Base-by-base conservation (phyloP, 331 rosid genomes). In the Arachis monticola region DNA sequence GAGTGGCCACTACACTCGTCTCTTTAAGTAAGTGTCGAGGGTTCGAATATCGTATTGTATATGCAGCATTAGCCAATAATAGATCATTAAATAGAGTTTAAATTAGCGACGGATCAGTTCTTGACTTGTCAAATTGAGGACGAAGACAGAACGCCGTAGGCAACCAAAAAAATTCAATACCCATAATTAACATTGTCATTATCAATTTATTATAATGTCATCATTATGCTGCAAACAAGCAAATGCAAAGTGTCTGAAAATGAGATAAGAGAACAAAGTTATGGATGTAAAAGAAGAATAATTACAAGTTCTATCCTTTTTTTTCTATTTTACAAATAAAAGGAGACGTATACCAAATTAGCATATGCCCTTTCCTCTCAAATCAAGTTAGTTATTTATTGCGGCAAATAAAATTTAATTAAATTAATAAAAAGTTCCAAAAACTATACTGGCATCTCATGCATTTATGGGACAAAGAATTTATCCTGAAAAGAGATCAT, bases 361-460 rank as follows among this genome's bases (percentile, higher is more conserved):
- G 70, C 70, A 80, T 72, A 64, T 76, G 50, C 71, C 45, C 38
- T 76, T 10, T 46, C 40, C 31, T 13, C 41, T 62, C 35, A 11
- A 73, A 4, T 59, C 57, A 51, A 10, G n/a, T 76, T 77, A 60
- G 46, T 17, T 17, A 17, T 11, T 69, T 53, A 35, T 69, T 57
- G n/a, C 40, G 4, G 40, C 61, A 47, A 58, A 64, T 60, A 75
- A 47, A 70, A 40, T 46, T 8, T 13, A 50, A 44, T 56, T 42
- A 27, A 11, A 44, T 75, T 48, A 67, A 35, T 9, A 5, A 45
- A 11, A 12, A 35, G 40, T 58, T 10, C 10, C 7, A 68, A 60
- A n/a, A 12, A 44, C 50, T 13, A 41, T 48, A 79, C 13, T 82
- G 77, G 78, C 64, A 80, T 77, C 87, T 80, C 81, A 60, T 70